These are phyloP conservation scores for Ilex paraguariensis DNA, from an alignment of 305 asterid species.

Conservation along the genomic window DNA sequence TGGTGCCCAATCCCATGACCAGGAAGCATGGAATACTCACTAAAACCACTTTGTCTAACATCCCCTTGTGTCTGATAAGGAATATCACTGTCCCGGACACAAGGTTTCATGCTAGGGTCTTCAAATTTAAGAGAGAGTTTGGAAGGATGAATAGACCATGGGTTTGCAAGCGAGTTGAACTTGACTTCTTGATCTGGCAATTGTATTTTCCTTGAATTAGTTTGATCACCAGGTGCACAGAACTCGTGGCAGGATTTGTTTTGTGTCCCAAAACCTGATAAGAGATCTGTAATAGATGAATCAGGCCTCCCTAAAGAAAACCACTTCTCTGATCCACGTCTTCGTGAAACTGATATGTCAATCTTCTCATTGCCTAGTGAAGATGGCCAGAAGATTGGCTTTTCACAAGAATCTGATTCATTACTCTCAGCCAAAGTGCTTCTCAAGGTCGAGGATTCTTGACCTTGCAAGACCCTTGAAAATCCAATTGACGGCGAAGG, in stretches of 20 bases:
- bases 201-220: conserved; percentile 26
- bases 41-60: conserved; percentile 37
- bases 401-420: conserved; percentile 60
- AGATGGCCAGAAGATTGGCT: conserved; percentile 44
- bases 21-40: conserved; percentile 42
- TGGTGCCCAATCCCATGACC: conserved; percentile 43
- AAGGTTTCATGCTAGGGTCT: conserved; percentile 50
- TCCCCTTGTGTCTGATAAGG: conserved; percentile 49
- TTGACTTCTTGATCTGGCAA: conserved; percentile 47
- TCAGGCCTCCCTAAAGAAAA: conserved; percentile 59
- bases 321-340: conserved; percentile 60
- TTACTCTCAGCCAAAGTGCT: conserved; percentile 48
- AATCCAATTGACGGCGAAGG: conserved; percentile 61
- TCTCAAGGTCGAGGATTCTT: conserved; percentile 74
- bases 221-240: conserved; percentile 38
- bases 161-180: conserved; percentile 42
- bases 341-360: conserved; percentile 47
- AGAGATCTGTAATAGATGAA: conserved; percentile 61
- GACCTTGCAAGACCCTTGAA: conserved; percentile 89
- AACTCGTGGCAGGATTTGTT: conserved; percentile 35
- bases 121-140: conserved; percentile 60
- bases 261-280: conserved; percentile 71
- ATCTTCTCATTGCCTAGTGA: conserved; percentile 52
- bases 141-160: conserved; percentile 47
- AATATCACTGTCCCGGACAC: conserved; percentile 30